Evolutionary conservation across 179 eudicot genomes (phyloP), one percentile per base, ranked within the genome.

Genomic region (Beta macrorhiza): DNA sequence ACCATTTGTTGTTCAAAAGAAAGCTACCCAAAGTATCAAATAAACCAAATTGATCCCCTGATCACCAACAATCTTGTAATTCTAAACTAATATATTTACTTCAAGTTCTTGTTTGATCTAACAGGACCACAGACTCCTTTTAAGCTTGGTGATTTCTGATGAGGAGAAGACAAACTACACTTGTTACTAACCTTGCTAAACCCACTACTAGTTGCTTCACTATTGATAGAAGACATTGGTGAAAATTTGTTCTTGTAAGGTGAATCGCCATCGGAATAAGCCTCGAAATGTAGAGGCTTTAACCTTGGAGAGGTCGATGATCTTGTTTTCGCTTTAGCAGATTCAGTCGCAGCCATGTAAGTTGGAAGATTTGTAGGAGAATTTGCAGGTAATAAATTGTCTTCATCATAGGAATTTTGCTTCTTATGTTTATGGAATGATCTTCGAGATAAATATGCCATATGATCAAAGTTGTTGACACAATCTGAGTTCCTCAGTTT

Each of bases 261-360:
- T 49, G 97, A 93, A 72, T 88, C 85, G 14, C 82, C 78, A 20
- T 92, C 97, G n/a, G 94, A 92, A 75, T 80, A 88, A 65, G 84
- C 83, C 56, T 93, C 97, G 1, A 85, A 53, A 77, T 74, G 84
- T 17, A 84, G 42, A 4, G 87, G 88, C 64, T 93, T 90, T 52
- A 89, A 78, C 81, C 93, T 91, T 4, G 97, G 97, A 20, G 97
- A 92, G 86, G 93, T 91, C 75, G 85, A n/a, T 19, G 97, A 89
- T 78, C 94, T 83, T 42, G 87, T 79, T 83, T 85, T 92, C 4
- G 97, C 97, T 69, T 87, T 88, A 22, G 97, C 94, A 22, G 97
- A 93, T 70, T 88, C 90, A 0, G 97, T 93, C 16, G 97, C 91
- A 61, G 96, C 96, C 97, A 93, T 93, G 85, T 93, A 93, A 57